A percentile compares a stretch with the other conserved stretches of the same genome.
phyloP scores from a whole-genome alignment of 2,329 filamentous ascomycete genomes.

The Aurifilum marmelostoma region DNA sequence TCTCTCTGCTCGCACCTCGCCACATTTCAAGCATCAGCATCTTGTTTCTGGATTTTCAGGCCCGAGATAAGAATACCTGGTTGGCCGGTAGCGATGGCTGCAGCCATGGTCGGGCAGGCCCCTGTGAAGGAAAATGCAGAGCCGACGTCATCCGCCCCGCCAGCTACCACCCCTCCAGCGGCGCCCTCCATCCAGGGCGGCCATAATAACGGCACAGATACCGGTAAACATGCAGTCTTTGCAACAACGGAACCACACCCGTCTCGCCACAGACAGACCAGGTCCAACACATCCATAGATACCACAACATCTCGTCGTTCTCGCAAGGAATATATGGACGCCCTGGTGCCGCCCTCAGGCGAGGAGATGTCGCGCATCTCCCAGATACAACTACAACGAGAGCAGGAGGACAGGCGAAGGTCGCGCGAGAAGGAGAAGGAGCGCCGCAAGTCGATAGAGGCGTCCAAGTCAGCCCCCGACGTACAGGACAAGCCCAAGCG shows the following conservation, averaged over 20 bases:
- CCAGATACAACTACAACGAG: slow-evolving; percentile 51
- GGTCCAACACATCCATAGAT: slow-evolving; percentile 32
- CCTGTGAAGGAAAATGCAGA: slow-evolving; percentile 10
- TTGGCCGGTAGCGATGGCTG: not conserved
- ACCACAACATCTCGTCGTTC: slow-evolving; percentile 34
- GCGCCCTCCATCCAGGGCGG: slow-evolving; percentile 12
- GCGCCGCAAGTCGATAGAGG: slow-evolving; percentile 37
- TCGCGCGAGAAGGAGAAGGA: slow-evolving; percentile 43
- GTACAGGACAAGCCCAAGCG: slow-evolving; percentile 27
- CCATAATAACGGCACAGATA: not conserved
- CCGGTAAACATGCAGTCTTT: not conserved
- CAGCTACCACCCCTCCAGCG: slow-evolving; percentile 25
- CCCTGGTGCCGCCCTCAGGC: slow-evolving; percentile 50
- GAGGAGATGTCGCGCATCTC: slow-evolving; percentile 54
- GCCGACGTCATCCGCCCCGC: slow-evolving; percentile 26
- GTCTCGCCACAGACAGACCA: slow-evolving; percentile 10
- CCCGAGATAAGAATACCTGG: not conserved
- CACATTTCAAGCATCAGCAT: not conserved
- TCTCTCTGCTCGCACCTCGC: not conserved
- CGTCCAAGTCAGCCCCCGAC: slow-evolving; percentile 14
- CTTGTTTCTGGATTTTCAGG: not conserved
- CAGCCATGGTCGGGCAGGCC: slow-evolving; percentile 3
- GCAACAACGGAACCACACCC: slow-evolving; percentile 5
- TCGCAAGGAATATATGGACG: slow-evolving; percentile 53
- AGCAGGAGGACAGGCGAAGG: slow-evolving; percentile 48